A percentile compares a stretch with the other conserved stretches of the same genome.
Evolutionary conservation across 441 rosid genomes (phyloP).

Genomic region (Rhodomyrtus psidioides): DNA sequence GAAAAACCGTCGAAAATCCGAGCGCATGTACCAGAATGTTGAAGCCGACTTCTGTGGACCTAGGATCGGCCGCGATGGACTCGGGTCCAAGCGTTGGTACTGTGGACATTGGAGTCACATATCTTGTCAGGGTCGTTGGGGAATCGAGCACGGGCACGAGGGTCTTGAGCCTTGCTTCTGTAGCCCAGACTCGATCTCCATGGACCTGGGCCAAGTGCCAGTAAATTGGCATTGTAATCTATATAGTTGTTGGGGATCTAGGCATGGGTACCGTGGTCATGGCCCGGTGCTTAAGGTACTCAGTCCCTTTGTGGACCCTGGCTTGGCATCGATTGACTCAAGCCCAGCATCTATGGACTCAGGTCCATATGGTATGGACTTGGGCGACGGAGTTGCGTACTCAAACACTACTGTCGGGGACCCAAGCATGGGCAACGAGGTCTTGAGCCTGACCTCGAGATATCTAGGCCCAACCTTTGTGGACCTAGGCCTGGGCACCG

Average conservation of each 20-base stretch:
- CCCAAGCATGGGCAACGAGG: not conserved
- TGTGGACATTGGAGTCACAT: not conserved
- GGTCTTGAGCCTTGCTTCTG: not conserved
- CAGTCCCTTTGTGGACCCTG: fast-evolving
- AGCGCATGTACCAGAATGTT: fast-evolving
- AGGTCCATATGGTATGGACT: fast-evolving
- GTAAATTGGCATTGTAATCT: not conserved
- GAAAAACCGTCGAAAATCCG: not conserved
- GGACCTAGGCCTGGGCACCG: fast-evolving
- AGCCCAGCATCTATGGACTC: not conserved
- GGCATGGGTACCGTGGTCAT: fast-evolving
- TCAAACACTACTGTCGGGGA: fast-evolving
- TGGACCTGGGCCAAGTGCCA: fast-evolving
- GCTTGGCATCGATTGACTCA: fast-evolving
- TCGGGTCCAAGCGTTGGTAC: fast-evolving
- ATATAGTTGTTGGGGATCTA: not conserved
- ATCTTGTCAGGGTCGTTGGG: not conserved
- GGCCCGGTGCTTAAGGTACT: not conserved
- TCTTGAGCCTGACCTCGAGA: not conserved
- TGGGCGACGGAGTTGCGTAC: fast-evolving
- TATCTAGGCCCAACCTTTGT: not conserved
- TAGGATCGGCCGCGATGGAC: not conserved
- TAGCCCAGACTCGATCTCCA: no score
- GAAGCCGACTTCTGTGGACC: fast-evolving
- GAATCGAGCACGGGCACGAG: fast-evolving